These are phyloP conservation scores for Rhynchospora pubera DNA, from an alignment of 176 grass and related monocot species.

Conservation along the genomic window DNA sequence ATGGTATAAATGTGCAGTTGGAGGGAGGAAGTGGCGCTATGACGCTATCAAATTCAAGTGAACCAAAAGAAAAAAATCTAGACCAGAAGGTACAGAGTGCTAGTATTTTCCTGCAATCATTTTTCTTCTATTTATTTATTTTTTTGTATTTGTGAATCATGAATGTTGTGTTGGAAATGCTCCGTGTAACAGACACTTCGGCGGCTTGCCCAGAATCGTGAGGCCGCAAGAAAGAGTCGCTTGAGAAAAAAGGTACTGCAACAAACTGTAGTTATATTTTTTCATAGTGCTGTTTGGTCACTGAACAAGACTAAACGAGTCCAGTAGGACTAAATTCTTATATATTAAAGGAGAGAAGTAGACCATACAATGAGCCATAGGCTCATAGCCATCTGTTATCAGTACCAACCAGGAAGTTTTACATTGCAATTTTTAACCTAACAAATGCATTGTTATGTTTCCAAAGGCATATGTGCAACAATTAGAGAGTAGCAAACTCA, in stretches of 20 bases:
- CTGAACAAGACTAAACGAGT: background rate
- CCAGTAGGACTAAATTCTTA: background rate
- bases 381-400: background rate
- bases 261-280: slow-evolving; percentile 24
- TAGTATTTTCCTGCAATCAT: slow-evolving; percentile 5
- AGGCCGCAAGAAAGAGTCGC: slow-evolving; percentile 96
- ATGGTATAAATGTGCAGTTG: slow-evolving; percentile 40
- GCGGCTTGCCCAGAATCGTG: slow-evolving; percentile 95
- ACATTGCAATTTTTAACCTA: background rate
- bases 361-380: background rate
- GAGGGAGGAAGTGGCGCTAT: slow-evolving; percentile 46
- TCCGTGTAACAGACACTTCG: slow-evolving; percentile 50
- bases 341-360: background rate
- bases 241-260: slow-evolving; percentile 88
- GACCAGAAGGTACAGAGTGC: slow-evolving; percentile 69
- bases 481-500: slow-evolving; percentile 86
- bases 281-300: slow-evolving; percentile 5
- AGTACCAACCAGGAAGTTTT: background rate
- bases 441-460: slow-evolving; percentile 27
- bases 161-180: slow-evolving; percentile 28
- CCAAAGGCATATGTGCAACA: slow-evolving; percentile 95
- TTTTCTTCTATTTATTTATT: background rate
- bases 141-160: background rate
- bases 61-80: slow-evolving; percentile 68
- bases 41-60: slow-evolving; percentile 71